A percentile compares a stretch with the other conserved stretches of the same genome.
Evolutionary conservation across 2,329 filamentous ascomycete species (phyloP).

Genomic region (Verticillium isaacii): DNA sequence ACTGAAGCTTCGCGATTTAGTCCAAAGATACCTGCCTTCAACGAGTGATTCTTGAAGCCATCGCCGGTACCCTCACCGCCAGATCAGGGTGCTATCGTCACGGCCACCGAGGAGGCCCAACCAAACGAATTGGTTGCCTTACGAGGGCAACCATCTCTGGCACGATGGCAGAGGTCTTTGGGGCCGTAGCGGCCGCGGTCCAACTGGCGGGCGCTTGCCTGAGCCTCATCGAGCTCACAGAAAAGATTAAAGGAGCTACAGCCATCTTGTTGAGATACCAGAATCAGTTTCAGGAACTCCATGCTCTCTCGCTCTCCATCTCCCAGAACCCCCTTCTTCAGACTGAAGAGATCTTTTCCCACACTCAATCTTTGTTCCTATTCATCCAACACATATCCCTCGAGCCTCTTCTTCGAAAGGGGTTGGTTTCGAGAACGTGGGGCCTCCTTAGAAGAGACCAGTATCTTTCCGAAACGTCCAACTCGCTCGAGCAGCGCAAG

Average conservation of each 20-base stretch:
- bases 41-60: background rate
- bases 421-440: background rate
- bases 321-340: conserved; percentile 17
- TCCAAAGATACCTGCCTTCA: background rate
- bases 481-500: conserved; percentile 13
- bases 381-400: conserved; percentile 11
- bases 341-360: conserved; percentile 12
- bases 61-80: conserved; percentile 1
- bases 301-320: conserved; percentile 12
- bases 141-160: background rate
- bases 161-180: conserved; percentile 18
- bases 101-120: background rate
- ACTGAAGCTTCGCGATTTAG: background rate
- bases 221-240: conserved; percentile 13
- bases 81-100: background rate
- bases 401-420: background rate
- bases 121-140: background rate
- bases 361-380: conserved; percentile 10
- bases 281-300: conserved; percentile 16
- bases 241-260: conserved; percentile 15
- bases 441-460: conserved; percentile 1
- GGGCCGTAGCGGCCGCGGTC: conserved; percentile 15
- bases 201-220: conserved; percentile 13
- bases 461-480: conserved; percentile 14
- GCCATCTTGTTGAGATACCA: conserved; percentile 13